Base-by-base conservation (phyloP, 257 asterid genomes). In the Penstemon davidsonii region DNA sequence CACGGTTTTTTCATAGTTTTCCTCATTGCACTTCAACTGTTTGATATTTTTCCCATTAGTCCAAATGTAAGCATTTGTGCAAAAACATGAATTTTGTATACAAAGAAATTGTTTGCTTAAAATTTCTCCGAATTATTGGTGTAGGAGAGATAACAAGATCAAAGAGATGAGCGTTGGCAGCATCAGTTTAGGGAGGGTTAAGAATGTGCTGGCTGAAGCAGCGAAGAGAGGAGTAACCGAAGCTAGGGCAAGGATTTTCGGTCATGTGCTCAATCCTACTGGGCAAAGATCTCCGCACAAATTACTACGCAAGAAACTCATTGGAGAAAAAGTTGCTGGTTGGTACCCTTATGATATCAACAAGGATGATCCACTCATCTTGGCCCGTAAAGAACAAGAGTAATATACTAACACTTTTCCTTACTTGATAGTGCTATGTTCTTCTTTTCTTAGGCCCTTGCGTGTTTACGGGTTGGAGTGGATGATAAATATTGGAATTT, bases 221-320 rank as follows among this genome's bases (percentile, higher is more conserved):
- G 96, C 96, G 51, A 13, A 78, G 44, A 84, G 71, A 75, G 96
- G 97, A 15, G 91, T 84, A 49, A 67, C 80, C 54, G 96, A 90
- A 78, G 97, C 97, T 49, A 85, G 96, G 72, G 96, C 96, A 49
- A 83, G 81, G 81, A 90, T 93, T 74, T 90, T 90, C 58, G 97
- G 99, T 42, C 97, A 93, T 56, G 76, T 88, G 62, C 85, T 93
- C 56, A 93, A 88, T 67, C 95, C 96, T 4, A 78, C 86, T 2
- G 96, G 99, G 46, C 82, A 84, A 74, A 73, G 87, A 73, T 93
- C 99, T 53, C 60, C 96, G 39, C 97, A 93, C 78, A 93, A 93
- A 74, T 53, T 93, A 39, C 74, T 93, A 50, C 88, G 96, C 49
- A 93, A 90, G 84, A 93, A 93, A 82, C 91, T 93, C n/a, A 87